Evolutionary conservation across 2,329 filamentous ascomycete species (phyloP).

Genomic region (Botrytis fragariae): DNA sequence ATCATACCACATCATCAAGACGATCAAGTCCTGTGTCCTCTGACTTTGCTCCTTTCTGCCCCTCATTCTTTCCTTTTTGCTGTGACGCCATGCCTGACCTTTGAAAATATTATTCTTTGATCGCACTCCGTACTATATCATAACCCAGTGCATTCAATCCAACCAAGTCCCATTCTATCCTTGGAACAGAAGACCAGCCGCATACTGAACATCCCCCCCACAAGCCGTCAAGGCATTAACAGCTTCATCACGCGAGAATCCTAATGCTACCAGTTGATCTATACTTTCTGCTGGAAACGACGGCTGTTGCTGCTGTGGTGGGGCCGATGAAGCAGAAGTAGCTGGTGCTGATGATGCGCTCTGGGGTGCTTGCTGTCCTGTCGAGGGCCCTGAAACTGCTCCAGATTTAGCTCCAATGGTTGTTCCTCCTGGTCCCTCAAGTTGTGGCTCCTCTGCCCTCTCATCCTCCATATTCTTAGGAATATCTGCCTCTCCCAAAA

Average conservation of each 20-base stretch:
- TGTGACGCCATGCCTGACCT: neutral
- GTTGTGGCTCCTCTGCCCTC: slow-evolving; percentile 73
- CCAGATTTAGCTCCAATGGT: slow-evolving; percentile 82
- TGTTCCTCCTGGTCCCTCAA: slow-evolving; percentile 84
- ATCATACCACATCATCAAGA: neutral
- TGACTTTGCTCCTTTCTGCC: neutral
- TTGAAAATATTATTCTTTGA: neutral
- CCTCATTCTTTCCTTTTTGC: slow-evolving; percentile 3
- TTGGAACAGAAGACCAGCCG: slow-evolving; percentile 75
- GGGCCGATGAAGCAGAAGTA: slow-evolving; percentile 21
- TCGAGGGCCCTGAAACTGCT: slow-evolving; percentile 55
- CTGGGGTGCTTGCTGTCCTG: slow-evolving; percentile 31
- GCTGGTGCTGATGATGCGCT: slow-evolving; percentile 16
- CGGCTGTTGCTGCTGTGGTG: slow-evolving; percentile 29
- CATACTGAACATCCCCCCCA: slow-evolving; percentile 81
- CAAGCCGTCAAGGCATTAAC: slow-evolving; percentile 78
- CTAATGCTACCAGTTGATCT: slow-evolving; percentile 72
- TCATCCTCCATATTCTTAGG: slow-evolving; percentile 78
- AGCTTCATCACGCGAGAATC: slow-evolving; percentile 73
- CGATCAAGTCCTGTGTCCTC: neutral
- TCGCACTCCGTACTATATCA: neutral
- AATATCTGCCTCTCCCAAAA: slow-evolving; percentile 89
- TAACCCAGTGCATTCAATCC: neutral
- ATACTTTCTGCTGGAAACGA: slow-evolving; percentile 60
- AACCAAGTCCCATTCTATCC: slow-evolving; percentile 37